Evolutionary conservation across 2,329 filamentous ascomycete genomes (phyloP).

Genomic region (Aspergillus proliferans): DNA sequence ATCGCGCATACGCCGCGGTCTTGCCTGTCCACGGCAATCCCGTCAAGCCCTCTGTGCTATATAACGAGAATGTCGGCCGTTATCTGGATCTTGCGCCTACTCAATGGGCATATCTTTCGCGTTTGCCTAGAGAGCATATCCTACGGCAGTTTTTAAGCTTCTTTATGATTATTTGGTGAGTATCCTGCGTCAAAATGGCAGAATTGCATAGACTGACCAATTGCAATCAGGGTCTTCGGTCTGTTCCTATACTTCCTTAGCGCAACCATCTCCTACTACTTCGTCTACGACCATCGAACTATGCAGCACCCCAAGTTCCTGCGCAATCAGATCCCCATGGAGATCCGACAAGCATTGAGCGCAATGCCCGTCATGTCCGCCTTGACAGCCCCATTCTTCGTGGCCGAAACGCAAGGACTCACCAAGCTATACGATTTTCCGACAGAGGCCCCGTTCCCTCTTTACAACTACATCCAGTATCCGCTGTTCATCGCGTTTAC

Average conservation of each 20-base stretch:
- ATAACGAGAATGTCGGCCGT: conserved; percentile 21
- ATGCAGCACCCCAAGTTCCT: conserved; percentile 86
- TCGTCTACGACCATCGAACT: conserved; percentile 85
- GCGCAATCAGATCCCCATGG: conserved; percentile 79
- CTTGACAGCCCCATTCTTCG: conserved; percentile 73
- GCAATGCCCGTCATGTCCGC: conserved; percentile 76
- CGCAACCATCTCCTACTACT: conserved; percentile 72
- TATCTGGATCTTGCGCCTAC: conserved; percentile 23
- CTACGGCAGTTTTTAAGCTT: conserved; percentile 11
- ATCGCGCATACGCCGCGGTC: conserved; percentile 13
- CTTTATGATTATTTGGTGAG: conserved; percentile 25
- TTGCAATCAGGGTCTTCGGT: conserved; percentile 67
- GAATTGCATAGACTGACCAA: not conserved
- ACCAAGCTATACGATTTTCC: conserved; percentile 76
- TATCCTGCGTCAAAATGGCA: not conserved
- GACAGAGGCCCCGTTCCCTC: conserved; percentile 64
- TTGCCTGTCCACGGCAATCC: conserved; percentile 3
- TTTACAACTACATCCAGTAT: conserved; percentile 77
- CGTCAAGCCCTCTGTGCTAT: conserved; percentile 7
- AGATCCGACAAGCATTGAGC: conserved; percentile 69
- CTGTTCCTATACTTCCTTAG: conserved; percentile 75
- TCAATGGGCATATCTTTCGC: conserved; percentile 10
- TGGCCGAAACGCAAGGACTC: conserved; percentile 75
- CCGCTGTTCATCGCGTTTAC: conserved; percentile 82
- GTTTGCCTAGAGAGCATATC: not conserved